Evolutionary conservation across 352 stramenopile species (phyloP).

Genomic region (Phytophthora hibernalis): DNA sequence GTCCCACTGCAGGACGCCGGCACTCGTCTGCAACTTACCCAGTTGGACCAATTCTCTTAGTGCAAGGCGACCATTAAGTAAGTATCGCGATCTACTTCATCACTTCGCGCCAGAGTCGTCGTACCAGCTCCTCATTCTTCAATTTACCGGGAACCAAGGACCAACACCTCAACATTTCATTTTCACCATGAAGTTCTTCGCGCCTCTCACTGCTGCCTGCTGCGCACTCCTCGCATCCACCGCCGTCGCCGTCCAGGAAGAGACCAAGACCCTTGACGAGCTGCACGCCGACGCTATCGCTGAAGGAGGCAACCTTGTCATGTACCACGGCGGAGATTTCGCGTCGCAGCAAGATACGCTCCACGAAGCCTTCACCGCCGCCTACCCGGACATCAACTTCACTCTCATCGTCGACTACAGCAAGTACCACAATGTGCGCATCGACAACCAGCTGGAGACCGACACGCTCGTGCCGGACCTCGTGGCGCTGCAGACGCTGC

Average conservation of each 20-base stretch:
- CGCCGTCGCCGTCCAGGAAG: constrained; percentile 34
- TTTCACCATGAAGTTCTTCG: constrained; percentile 24
- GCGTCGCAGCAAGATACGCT: constrained; percentile 33
- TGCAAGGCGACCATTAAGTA: not conserved
- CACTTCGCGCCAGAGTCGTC: too few relatives aligned
- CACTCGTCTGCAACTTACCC: too few relatives aligned
- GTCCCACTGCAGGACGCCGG: too few relatives aligned
- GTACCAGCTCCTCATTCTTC: constrained; percentile 17
- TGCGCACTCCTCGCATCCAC: constrained; percentile 19
- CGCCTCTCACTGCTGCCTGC: constrained; percentile 9
- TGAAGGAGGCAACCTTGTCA: constrained; percentile 61
- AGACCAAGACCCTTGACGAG: constrained; percentile 51
- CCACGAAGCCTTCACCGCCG: constrained; percentile 30
- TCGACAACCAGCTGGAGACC: constrained; percentile 68
- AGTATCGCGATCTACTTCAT: not conserved
- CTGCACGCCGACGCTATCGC: constrained; percentile 59
- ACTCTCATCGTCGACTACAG: constrained; percentile 64
- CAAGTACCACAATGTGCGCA: constrained; percentile 66
- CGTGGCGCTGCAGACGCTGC: constrained; percentile 56
- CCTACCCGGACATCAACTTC: constrained; percentile 68
- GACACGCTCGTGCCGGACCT: constrained; percentile 52
- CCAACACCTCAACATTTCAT: not conserved
- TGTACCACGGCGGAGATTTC: constrained; percentile 52
- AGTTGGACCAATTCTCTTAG: too few relatives aligned
- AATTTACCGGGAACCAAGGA: constrained; percentile 2